Evolutionary conservation across 495 filamentous ascomycete genomes (phyloP), one percentile per base, ranked within the genome.

Genomic region (Tuber umbilicatum): DNA sequence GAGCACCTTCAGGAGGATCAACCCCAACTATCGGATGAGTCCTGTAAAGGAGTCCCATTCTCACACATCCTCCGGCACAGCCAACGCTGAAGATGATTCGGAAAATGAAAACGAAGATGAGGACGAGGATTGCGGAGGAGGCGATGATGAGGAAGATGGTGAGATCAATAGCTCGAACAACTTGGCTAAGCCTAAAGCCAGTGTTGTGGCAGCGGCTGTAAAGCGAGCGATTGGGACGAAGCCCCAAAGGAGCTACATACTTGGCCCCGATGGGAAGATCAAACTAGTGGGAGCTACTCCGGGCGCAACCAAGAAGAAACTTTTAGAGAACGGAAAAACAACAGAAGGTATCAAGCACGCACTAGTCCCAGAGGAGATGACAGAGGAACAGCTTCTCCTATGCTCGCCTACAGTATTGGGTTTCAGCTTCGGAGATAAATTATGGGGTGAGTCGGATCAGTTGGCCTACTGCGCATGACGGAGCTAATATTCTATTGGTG

Each of bases 11-110:
- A 89, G 93, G 38, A 88, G 93, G 4, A 92, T 96, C 76, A 93
- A 94, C 75, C 93, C 94, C 2, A 97, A 97, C 79, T 97, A 97
- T 78, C 89, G 88, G 17, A 91, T 97, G 82, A 93, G 89, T 72
- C 79, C 80, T 39, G 80, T 81, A 21, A 81, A 78, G 64, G 77
- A 74, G 38, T 74, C 77, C 71, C 0, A n/a, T 16, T 73, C 73
- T 14, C 73, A 79, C 43, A 47, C 76, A 10, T 23, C 73, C 45
- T 16, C 40, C 40, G 67, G 50, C 16, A 2, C 72, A 21, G 38
- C 73, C 10, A 73, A 60, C 2, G 70, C 55, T 31, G 79, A 76
- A 31, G 72, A 76, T 41, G 72, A 81, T 72, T 77, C 77, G 17
- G 80, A 75, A 35, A 73, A 74, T 50, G 77, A 80, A 31, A 67